Percentiles rank a stretch among this genome's conserved stretches.
Conservation (phyloP, 2,329 filamentous ascomycete species). For the Colletotrichum tanaceti region DNA sequence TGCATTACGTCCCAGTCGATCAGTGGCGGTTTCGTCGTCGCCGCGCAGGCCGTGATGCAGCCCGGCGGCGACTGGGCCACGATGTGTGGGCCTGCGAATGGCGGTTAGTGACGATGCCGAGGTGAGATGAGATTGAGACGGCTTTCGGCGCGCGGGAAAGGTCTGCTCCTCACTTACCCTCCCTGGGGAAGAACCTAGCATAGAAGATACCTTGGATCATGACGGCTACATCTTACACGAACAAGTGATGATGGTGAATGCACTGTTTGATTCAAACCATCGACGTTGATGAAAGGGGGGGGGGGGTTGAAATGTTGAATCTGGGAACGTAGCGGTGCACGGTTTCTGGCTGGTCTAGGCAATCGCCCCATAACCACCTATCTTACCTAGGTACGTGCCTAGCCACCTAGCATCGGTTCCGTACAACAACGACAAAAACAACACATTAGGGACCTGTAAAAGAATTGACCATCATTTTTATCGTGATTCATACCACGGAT, state of each 20-base stretch:
- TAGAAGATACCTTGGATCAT: slow-evolving; percentile 81
- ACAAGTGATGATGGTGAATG: background rate
- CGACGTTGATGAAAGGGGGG: background rate
- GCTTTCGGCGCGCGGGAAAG: background rate
- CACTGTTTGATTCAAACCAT: background rate
- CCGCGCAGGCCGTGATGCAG: slow-evolving; percentile 65
- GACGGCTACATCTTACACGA: slow-evolving; percentile 40
- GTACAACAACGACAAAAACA: slow-evolving; percentile 10
- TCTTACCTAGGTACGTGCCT: too few relatives aligned
- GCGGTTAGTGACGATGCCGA: background rate
- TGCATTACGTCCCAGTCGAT: slow-evolving; percentile 89
- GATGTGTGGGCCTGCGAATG: slow-evolving; percentile 66
- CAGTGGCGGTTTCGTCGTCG: slow-evolving; percentile 68
- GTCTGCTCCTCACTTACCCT: slow-evolving; percentile 58
- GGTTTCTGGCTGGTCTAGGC: slow-evolving; percentile 9
- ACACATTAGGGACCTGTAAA: background rate
- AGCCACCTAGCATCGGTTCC: background rate
- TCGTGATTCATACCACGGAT: background rate
- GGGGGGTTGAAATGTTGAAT: background rate
- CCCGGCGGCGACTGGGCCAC: slow-evolving; percentile 72
- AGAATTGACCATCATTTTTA: background rate
- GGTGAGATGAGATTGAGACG: background rate
- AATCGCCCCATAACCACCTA: slow-evolving; percentile 29
- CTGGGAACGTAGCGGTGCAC: slow-evolving; percentile 3
- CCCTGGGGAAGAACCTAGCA: slow-evolving; percentile 73